These are phyloP conservation scores for Carpinus viminea DNA, from an alignment of 306 rosid genomes.

Conservation along the genomic window DNA sequence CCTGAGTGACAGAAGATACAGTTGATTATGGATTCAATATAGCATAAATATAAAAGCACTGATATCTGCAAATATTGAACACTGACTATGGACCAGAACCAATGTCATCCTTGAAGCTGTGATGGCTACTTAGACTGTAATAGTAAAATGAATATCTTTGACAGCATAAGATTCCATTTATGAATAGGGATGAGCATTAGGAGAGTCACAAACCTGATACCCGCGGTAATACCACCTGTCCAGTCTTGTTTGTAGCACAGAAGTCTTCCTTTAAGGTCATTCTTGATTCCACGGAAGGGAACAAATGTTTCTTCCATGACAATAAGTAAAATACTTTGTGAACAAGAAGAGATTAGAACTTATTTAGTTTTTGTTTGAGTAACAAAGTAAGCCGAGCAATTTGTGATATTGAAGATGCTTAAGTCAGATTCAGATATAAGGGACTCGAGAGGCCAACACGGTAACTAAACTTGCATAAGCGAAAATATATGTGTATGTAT, in stretches of 20 bases:
- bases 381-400: constrained; percentile 12
- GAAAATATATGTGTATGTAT: constrained; percentile 14
- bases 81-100: neutral
- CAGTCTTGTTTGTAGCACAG: constrained; percentile 91
- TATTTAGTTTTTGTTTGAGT: constrained; percentile 31
- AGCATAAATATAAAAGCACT: neutral
- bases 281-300: constrained; percentile 90
- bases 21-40: constrained; percentile 11
- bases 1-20: constrained; percentile 44
- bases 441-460: constrained; percentile 57
- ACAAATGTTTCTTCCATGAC: constrained; percentile 95
- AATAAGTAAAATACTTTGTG: constrained; percentile 25
- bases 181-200: neutral
- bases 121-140: constrained; percentile 14
- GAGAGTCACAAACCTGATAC: constrained; percentile 66
- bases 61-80: constrained; percentile 1
- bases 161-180: neutral
- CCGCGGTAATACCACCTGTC: constrained; percentile 76
- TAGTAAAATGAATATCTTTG: constrained; percentile 22
- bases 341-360: constrained; percentile 29
- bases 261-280: constrained; percentile 80
- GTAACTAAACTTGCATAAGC: constrained; percentile 38
- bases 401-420: constrained; percentile 32
- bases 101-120: neutral
- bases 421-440: constrained; percentile 29